phyloP scores from a whole-genome alignment of 495 filamentous ascomycete genomes.

The Talaromyces trachyspermus region DNA sequence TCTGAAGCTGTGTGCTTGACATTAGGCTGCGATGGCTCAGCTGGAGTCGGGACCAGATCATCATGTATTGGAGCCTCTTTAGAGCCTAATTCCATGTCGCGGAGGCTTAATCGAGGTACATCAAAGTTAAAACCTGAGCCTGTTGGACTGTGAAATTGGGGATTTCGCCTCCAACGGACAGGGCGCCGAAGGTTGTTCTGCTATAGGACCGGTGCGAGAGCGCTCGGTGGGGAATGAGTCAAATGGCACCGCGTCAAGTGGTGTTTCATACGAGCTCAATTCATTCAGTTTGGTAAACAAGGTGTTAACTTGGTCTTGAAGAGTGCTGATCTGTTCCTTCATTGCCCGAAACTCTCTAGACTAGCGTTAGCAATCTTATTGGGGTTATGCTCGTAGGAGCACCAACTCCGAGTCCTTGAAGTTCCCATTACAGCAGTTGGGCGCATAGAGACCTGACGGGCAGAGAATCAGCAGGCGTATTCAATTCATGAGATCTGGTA shows the following conservation, averaged over 20 bases:
- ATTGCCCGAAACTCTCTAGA: constrained; percentile 69
- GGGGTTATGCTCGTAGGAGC: background rate
- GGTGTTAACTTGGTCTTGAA: constrained; percentile 80
- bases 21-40: constrained; percentile 46
- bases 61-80: constrained; percentile 53
- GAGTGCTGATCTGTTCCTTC: constrained; percentile 58
- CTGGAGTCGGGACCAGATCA: constrained; percentile 43
- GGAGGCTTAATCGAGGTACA: constrained; percentile 77
- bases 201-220: constrained; percentile 25
- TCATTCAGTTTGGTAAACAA: constrained; percentile 64
- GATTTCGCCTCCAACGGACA: constrained; percentile 33
- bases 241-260: constrained; percentile 30
- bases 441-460: constrained; percentile 61
- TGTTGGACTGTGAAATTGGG: constrained; percentile 76
- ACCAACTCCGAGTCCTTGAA: constrained; percentile 78
- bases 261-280: constrained; percentile 40
- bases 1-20: constrained; percentile 36
- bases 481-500: no score
- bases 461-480: background rate
- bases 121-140: constrained; percentile 81
- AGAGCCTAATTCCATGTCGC: constrained; percentile 72
- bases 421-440: constrained; percentile 75
- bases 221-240: constrained; percentile 33
- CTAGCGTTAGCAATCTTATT: background rate
- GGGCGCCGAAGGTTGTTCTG: constrained; percentile 10